These are phyloP conservation scores for Gynochthodes officinalis DNA, from an alignment of 257 asterid species.

Conservation along the genomic window DNA sequence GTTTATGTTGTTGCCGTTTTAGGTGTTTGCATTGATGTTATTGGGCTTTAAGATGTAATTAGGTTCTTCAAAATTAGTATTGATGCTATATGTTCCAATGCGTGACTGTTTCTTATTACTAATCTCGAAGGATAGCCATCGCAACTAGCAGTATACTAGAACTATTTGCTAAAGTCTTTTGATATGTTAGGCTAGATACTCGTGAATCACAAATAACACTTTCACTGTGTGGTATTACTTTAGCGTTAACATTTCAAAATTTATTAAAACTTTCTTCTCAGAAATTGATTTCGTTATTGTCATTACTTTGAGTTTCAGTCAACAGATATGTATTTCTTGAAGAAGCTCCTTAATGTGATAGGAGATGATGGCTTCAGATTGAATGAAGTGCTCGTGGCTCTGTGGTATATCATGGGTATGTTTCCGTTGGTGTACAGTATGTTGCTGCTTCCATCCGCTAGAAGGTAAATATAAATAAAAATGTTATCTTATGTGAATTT, in stretches of 20 bases:
- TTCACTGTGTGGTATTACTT: not conserved
- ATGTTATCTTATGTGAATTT: not conserved
- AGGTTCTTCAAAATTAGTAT: not conserved
- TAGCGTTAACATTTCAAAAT: no score
- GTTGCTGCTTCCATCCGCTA: slow-evolving; percentile 82
- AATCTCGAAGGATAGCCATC: not conserved
- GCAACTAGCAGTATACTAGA: not conserved
- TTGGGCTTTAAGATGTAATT: not conserved
- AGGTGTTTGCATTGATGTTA: not conserved
- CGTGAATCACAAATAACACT: not conserved
- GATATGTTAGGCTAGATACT: not conserved
- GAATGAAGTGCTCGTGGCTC: slow-evolving; percentile 73
- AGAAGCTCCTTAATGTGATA: slow-evolving; percentile 67
- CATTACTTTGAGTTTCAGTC: slow-evolving; percentile 36
- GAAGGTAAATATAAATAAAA: slow-evolving; percentile 48
- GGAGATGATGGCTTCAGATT: slow-evolving; percentile 90
- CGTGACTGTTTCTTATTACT: not conserved
- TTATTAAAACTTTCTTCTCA: not conserved
- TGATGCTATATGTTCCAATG: not conserved
- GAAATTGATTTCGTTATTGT: slow-evolving; percentile 3
- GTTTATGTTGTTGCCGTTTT: not conserved
- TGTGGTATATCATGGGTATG: slow-evolving; percentile 89
- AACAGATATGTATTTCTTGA: slow-evolving; percentile 66
- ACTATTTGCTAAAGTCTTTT: not conserved
- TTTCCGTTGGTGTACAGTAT: slow-evolving; percentile 82